phyloP scores from a whole-genome alignment of 805 yeast species.

The Saccharomycopsis lassenensis region DNA sequence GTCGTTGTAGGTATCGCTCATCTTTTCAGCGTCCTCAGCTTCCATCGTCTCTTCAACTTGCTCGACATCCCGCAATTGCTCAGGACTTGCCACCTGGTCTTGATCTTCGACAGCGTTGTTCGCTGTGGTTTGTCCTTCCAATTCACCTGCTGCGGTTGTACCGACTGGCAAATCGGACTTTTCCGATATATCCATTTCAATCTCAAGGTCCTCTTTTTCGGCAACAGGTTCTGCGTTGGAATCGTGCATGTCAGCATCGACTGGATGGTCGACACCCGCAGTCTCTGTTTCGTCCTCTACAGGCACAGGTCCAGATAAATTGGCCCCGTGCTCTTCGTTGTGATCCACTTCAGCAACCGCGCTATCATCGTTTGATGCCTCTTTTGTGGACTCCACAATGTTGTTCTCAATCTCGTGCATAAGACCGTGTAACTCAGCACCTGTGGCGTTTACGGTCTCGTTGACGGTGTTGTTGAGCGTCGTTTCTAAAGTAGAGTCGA shows the following conservation, averaged over 20 bases:
- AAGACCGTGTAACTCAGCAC: background rate
- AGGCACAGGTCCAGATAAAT: background rate
- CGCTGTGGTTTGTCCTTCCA: constrained; percentile 1
- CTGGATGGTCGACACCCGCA: too few species aligned
- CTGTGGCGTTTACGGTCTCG: background rate
- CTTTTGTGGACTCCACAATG: background rate
- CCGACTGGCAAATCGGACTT: background rate
- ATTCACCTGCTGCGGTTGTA: constrained; percentile 1
- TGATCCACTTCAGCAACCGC: background rate
- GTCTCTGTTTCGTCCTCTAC: background rate
- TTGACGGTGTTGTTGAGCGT: background rate
- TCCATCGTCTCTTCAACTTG: background rate
- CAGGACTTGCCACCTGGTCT: background rate
- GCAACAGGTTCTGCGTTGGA: background rate
- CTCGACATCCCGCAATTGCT: background rate
- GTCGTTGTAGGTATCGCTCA: background rate
- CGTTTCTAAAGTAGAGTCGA: background rate
- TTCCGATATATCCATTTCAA: background rate
- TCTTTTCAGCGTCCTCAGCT: background rate
- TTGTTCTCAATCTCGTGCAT: background rate
- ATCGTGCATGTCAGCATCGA: too few species aligned
- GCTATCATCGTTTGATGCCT: background rate
- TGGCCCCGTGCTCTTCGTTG: background rate
- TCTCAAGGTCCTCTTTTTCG: background rate
- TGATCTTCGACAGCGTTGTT: background rate